phyloP scores from a whole-genome alignment of 108 stramenopile genomes.

The Licmophora abbreviata region DNA sequence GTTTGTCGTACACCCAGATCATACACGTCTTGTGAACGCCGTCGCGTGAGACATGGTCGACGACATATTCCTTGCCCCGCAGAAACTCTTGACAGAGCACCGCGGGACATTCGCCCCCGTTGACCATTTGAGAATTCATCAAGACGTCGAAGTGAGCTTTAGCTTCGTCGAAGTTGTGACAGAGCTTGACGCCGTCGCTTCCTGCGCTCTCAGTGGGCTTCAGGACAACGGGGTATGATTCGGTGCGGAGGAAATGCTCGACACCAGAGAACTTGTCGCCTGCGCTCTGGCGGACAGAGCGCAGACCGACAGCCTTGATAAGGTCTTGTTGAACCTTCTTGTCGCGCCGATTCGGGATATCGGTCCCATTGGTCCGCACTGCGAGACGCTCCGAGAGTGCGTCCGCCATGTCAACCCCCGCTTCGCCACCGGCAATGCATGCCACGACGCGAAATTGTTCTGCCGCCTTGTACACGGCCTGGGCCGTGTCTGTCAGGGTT shows the following conservation, averaged over 20 bases:
- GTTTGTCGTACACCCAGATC: conserved; percentile 94
- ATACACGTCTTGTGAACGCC: conserved; percentile 87
- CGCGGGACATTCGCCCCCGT: conserved; percentile 79
- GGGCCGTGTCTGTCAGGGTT: conserved; percentile 36
- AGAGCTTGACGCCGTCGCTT: conserved; percentile 91
- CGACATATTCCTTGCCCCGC: conserved; percentile 85
- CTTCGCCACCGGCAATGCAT: conserved; percentile 75
- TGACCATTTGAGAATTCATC: conserved; percentile 75
- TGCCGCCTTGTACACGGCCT: conserved; percentile 45
- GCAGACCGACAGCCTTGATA: conserved; percentile 60
- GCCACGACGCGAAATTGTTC: conserved; percentile 59
- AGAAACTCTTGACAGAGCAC: conserved; percentile 92
- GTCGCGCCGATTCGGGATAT: conserved; percentile 76
- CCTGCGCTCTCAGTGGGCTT: conserved; percentile 93
- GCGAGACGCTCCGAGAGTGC: conserved; percentile 63
- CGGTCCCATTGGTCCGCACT: conserved; percentile 78
- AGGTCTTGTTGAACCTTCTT: conserved; percentile 92
- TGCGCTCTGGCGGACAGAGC: conserved; percentile 78
- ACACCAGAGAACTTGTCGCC: conserved; percentile 65
- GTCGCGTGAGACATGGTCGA: conserved; percentile 82
- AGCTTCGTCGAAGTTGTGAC: conserved; percentile 82
- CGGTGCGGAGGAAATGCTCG: conserved; percentile 61
- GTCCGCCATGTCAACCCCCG: conserved; percentile 80
- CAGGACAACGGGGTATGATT: conserved; percentile 80
- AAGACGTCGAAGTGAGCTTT: conserved; percentile 83